phyloP scores from a whole-genome alignment of 2,329 filamentous ascomycete species.

The Cercospora janseana region DNA sequence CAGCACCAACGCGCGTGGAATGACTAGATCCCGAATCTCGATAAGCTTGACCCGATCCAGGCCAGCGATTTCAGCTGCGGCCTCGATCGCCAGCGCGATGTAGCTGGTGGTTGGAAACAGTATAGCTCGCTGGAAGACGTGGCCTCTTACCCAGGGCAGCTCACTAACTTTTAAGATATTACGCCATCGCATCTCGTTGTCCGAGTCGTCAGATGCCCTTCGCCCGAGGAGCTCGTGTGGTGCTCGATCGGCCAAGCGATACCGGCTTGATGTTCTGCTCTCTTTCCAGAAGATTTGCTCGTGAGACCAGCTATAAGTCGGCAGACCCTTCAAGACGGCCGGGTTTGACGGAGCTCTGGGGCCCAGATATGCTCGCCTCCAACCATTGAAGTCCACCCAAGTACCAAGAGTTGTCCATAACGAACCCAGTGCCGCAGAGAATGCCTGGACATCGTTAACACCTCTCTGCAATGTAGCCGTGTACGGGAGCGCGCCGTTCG shows the following conservation, averaged over 20 bases:
- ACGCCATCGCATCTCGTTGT: slow-evolving; percentile 21
- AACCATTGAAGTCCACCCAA: slow-evolving; percentile 20
- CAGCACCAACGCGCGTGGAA: slow-evolving; percentile 22
- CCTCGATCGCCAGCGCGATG: slow-evolving; percentile 27
- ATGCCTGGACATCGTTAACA: slow-evolving; percentile 29
- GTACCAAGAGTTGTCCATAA: slow-evolving; percentile 21
- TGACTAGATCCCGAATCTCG: slow-evolving; percentile 21
- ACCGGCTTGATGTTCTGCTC: slow-evolving; percentile 16
- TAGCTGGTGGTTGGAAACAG: slow-evolving; percentile 38
- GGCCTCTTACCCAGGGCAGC: slow-evolving; percentile 37
- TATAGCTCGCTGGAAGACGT: slow-evolving; percentile 34
- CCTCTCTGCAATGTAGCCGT: slow-evolving; percentile 27
- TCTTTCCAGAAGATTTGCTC: slow-evolving; percentile 22
- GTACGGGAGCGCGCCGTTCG: slow-evolving; percentile 18
- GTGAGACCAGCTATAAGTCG: slow-evolving; percentile 23
- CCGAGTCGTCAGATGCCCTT: slow-evolving; percentile 20
- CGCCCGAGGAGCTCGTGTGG: slow-evolving; percentile 22
- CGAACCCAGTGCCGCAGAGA: slow-evolving; percentile 25
- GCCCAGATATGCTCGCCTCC: slow-evolving; percentile 19
- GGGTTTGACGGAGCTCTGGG: neutral
- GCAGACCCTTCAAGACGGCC: slow-evolving; percentile 8
- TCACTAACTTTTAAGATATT: slow-evolving; percentile 26
- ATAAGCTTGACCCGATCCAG: slow-evolving; percentile 18
- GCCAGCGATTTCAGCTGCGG: slow-evolving; percentile 21
- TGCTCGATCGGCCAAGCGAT: slow-evolving; percentile 14